These are phyloP conservation scores for Mortierella sp. DNA, from an alignment of 371 early-diverging fungal genomes.

Conservation along the genomic window DNA sequence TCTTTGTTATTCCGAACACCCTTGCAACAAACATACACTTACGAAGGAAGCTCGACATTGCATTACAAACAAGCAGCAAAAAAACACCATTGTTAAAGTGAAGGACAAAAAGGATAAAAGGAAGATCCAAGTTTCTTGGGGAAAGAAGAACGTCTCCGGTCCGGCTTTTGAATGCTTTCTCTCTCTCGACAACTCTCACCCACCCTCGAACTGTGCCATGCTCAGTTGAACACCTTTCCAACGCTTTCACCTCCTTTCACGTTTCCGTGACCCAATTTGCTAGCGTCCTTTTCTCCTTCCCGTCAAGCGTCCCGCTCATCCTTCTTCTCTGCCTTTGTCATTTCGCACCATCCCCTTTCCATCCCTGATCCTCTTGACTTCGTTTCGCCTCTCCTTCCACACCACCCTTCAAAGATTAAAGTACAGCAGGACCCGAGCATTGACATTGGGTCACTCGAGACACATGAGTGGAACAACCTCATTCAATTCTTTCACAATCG, in stretches of 20 bases:
- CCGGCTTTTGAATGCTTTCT: neutral
- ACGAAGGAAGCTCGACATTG: no score
- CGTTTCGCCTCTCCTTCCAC: neutral
- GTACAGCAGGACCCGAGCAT: neutral
- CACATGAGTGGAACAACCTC: neutral
- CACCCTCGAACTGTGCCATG: neutral
- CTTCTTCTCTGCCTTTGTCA: neutral
- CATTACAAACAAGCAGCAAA: no score
- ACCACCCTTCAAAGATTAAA: neutral
- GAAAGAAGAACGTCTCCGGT: neutral
- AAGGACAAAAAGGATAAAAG: constrained; percentile 8
- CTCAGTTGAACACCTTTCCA: neutral
- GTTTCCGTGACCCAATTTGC: neutral
- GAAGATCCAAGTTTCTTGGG: neutral
- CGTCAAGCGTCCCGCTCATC: neutral
- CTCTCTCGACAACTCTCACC: neutral
- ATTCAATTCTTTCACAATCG: neutral
- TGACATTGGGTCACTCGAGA: neutral
- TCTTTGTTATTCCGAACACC: neutral
- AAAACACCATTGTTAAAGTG: neutral
- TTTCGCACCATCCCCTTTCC: neutral
- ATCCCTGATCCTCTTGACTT: neutral
- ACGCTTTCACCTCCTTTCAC: neutral
- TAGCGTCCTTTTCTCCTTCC: constrained; percentile 4
- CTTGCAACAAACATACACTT: neutral